These are phyloP conservation scores for Westerdykella ornata DNA, from an alignment of 2,329 filamentous ascomycete species.

Conservation along the genomic window DNA sequence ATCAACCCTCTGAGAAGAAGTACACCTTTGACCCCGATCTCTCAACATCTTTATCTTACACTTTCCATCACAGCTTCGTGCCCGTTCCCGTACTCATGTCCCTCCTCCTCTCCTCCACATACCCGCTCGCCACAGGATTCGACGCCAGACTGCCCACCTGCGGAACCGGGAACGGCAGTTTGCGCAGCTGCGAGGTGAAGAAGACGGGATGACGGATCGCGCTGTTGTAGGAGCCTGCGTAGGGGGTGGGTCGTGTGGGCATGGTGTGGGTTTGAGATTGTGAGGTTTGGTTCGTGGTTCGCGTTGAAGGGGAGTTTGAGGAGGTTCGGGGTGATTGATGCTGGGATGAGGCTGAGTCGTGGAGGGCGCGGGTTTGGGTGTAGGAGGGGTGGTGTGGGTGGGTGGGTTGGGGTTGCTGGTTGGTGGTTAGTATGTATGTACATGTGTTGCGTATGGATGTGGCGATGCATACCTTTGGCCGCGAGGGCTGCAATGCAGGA, in stretches of 20 bases:
- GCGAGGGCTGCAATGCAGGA: conserved; percentile 35
- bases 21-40: background rate
- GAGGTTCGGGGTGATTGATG: conserved; percentile 1
- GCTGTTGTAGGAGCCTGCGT: conserved; percentile 43
- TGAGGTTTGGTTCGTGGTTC: conserved; percentile 26
- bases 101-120: conserved; percentile 30
- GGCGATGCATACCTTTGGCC: conserved; percentile 33
- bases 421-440: conserved; percentile 8
- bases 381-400: conserved; percentile 15
- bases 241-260: conserved; percentile 12
- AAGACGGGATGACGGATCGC: conserved; percentile 67
- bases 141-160: conserved; percentile 29
- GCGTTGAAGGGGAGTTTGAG: background rate
- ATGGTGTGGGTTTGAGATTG: conserved; percentile 38
- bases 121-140: conserved; percentile 43
- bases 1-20: too few species aligned
- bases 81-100: conserved; percentile 1
- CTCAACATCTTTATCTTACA: background rate
- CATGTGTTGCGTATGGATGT: background rate
- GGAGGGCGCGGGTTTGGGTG: conserved; percentile 17
- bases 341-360: conserved; percentile 11
- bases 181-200: conserved; percentile 59
- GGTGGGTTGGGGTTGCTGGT: conserved; percentile 19
- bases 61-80: conserved; percentile 2
- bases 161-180: conserved; percentile 45